Conservation (phyloP, 306 rosid species). For the Oemleria cerasiformis region DNA sequence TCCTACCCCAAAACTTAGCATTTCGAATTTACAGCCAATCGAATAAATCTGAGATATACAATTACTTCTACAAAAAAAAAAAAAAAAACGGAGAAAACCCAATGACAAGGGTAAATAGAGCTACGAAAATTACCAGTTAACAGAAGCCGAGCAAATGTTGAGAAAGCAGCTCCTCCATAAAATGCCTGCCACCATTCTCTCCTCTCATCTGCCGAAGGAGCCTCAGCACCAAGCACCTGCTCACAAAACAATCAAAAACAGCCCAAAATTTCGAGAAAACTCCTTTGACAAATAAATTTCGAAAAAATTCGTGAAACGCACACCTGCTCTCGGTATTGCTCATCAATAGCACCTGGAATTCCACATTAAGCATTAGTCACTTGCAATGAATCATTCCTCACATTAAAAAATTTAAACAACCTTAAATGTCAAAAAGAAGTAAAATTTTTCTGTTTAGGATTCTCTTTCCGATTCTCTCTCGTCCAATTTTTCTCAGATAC, state of each 20-base stretch:
- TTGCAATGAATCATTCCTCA: neutral
- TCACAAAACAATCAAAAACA: conserved; percentile 19
- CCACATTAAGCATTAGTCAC: conserved; percentile 18
- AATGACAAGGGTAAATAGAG: conserved; percentile 8
- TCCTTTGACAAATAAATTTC: neutral
- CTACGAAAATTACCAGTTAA: conserved; percentile 51
- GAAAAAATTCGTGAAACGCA: conserved; percentile 18
- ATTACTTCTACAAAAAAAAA: neutral
- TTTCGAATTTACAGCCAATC: neutral
- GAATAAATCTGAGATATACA: neutral
- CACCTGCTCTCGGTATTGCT: conserved; percentile 67
- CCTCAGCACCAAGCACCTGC: conserved; percentile 45
- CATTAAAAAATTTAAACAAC: too few species aligned
- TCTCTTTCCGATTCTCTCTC: neutral
- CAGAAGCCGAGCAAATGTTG: conserved; percentile 65
- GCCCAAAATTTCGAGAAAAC: conserved; percentile 2
- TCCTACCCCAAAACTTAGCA: neutral
- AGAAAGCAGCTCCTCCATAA: conserved; percentile 69
- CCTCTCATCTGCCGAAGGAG: conserved; percentile 57
- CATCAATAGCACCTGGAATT: conserved; percentile 56
- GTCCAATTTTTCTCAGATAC: neutral
- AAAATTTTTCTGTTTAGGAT: neutral
- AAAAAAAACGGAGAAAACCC: neutral
- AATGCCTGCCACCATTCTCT: conserved; percentile 58
- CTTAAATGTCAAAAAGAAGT: neutral